Base-by-base conservation (phyloP, 371 early-diverging fungal genomes). In the Lichtheimia hyalospora region DNA sequence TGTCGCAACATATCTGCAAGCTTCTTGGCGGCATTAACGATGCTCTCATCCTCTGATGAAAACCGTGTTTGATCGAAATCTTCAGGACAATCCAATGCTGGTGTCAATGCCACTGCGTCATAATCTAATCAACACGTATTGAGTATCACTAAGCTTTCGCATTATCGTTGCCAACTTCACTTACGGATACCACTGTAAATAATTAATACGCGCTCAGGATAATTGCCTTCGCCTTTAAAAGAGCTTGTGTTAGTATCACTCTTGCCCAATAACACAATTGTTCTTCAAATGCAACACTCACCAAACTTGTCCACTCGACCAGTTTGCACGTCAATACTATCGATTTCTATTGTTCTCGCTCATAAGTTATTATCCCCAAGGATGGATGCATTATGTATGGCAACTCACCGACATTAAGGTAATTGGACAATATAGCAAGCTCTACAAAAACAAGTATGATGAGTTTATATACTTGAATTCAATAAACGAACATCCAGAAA, bases 131-230 rank as follows among this genome's bases (percentile, higher is more conserved):
- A 44, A 23, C 13, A 5, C 2, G 23, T 12, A 43, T 48, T 46
- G 0, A 18, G 39, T 15, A 16, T 13, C 39, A 28, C 28, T 23
- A 43, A 21, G 28, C 12, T n/a, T n/a, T n/a, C n/a, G n/a, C 10
- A 27, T 13, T 16, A 27, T 27, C 12, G 6, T 18, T 23, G 34
- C 20, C 40, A 14, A 49, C 12, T 39, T 23, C 3, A 71, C 81
- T 71, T 82, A 84, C 86, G 86, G 40, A 86, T 86, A 3, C 86
- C 86, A 34, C 80, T 83, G 53, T 86, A 86, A 42, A 86, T 71
- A 50, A 86, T 64, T 6, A 86, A 52, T 0, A 75, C 79, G 18
- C 81, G 68, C 39, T 82, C 81, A 24, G 55, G 58, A 51, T 74
- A 81, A 7, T 62, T 54, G 14, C 82, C 83, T 61, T 84, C 84